Conservation (phyloP, 192 early-diverging fungal species). For the Allomyces arbusculus region DNA sequence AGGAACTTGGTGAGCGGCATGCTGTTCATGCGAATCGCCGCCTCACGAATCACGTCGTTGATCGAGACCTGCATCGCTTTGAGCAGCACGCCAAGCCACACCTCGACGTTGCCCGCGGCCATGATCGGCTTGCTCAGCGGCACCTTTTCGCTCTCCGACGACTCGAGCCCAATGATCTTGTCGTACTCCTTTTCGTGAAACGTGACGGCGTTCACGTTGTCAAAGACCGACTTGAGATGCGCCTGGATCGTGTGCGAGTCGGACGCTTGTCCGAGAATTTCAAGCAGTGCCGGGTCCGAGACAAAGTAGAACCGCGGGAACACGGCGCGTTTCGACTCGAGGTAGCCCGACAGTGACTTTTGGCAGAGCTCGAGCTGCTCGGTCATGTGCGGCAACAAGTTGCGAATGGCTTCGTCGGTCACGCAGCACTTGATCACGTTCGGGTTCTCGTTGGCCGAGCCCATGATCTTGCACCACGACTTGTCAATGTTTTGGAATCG, state of each 20-base stretch:
- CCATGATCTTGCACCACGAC: slow-evolving; percentile 95
- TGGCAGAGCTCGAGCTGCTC: slow-evolving; percentile 88
- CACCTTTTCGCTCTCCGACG: slow-evolving; percentile 82
- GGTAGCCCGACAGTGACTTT: slow-evolving; percentile 92
- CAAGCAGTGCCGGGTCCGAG: slow-evolving; percentile 96
- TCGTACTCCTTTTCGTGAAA: slow-evolving; percentile 52
- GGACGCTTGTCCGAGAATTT: slow-evolving; percentile 96
- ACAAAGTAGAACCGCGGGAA: slow-evolving; percentile 99
- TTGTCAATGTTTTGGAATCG: slow-evolving; percentile 93
- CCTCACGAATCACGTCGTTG: slow-evolving; percentile 32
- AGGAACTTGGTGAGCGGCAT: slow-evolving; percentile 46
- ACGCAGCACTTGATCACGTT: slow-evolving; percentile 79
- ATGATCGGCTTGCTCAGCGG: slow-evolving; percentile 54
- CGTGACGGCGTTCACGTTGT: slow-evolving; percentile 64
- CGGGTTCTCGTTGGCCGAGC: slow-evolving; percentile 95
- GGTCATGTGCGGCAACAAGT: slow-evolving; percentile 77
- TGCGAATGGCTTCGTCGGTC: slow-evolving; percentile 77
- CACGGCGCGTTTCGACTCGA: slow-evolving; percentile 84
- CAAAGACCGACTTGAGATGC: slow-evolving; percentile 99
- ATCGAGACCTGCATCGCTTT: slow-evolving; percentile 75
- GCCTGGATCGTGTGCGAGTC: slow-evolving; percentile 88
- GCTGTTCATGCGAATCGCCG: slow-evolving; percentile 12
- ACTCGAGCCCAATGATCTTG: slow-evolving; percentile 61
- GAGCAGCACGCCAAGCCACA: slow-evolving; percentile 85
- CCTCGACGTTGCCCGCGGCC: slow-evolving; percentile 76